These are phyloP conservation scores for Drechmeria coniospora DNA, from an alignment of 2,329 filamentous ascomycete genomes.

Conservation along the genomic window DNA sequence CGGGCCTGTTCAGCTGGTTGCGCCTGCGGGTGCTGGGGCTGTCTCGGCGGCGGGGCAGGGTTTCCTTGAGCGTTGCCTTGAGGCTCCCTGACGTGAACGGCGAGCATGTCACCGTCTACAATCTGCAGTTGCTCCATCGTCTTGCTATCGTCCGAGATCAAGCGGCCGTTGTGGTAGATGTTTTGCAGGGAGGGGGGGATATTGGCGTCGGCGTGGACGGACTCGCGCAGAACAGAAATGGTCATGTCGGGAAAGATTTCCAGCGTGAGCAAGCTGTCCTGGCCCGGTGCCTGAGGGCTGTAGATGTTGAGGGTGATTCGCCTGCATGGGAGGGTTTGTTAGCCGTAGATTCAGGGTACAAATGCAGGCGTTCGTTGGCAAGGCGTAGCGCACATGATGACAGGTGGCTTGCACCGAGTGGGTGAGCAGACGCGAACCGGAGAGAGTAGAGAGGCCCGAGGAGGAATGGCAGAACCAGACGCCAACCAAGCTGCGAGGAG, in stretches of 20 bases:
- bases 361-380: no score
- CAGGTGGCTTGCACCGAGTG: no score
- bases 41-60: conserved; percentile 21
- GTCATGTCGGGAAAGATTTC: conserved; percentile 75
- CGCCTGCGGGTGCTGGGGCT: conserved; percentile 17
- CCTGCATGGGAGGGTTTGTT: no score
- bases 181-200: conserved; percentile 61
- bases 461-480: no score
- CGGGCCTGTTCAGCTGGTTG: conserved; percentile 13
- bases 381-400: no score
- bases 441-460: no score
- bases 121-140: conserved; percentile 73
- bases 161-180: conserved; percentile 78
- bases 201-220: conserved; percentile 69
- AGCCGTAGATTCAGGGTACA: no score
- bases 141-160: conserved; percentile 61
- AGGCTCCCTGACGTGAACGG: conserved; percentile 59
- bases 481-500: no score
- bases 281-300: conserved; percentile 49
- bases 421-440: no score
- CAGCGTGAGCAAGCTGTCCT: conserved; percentile 64
- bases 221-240: conserved; percentile 70
- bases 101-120: conserved; percentile 81
- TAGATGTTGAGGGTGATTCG: conserved; percentile 77
- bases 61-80: no score